phyloP scores from a whole-genome alignment of 441 rosid species.

The Syzygium malaccense region DNA sequence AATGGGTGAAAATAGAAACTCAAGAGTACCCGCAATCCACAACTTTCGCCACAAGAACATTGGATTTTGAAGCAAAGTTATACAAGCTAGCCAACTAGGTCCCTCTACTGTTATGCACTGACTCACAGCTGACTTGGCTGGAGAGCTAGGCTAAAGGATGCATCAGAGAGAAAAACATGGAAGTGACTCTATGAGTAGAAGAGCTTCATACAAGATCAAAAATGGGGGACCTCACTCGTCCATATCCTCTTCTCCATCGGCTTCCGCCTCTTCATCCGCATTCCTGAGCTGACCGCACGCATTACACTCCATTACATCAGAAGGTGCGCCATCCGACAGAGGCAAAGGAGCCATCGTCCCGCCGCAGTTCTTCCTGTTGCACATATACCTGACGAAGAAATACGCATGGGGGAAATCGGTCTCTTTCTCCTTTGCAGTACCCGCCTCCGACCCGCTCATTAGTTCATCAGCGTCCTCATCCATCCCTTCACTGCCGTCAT shows the following conservation, averaged over 20 bases:
- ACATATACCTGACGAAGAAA: constrained; percentile 74
- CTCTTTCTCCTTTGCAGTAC: constrained; percentile 29
- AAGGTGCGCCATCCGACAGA: constrained; percentile 19
- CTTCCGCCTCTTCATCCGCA: constrained; percentile 26
- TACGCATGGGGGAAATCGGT: constrained; percentile 69
- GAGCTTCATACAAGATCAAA: neutral
- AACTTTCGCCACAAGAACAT: neutral
- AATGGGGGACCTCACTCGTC: constrained; percentile 5
- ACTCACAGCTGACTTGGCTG: neutral
- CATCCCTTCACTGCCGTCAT: constrained; percentile 5
- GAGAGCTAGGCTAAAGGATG: neutral
- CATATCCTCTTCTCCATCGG: constrained; percentile 5
- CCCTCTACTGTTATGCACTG: neutral
- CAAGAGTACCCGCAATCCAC: neutral
- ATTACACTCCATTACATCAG: constrained; percentile 72
- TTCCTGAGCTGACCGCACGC: constrained; percentile 60
- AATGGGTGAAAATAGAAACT: neutral
- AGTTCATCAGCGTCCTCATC: constrained; percentile 6
- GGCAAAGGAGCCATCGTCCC: constrained; percentile 81
- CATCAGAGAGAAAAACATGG: neutral
- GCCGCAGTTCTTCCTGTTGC: constrained; percentile 49
- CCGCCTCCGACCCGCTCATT: neutral
- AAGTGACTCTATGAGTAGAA: neutral
- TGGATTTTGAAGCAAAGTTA: neutral
- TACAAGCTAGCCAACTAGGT: neutral